phyloP scores from a whole-genome alignment of 108 stramenopile genomes.

The Ochromonas danica region DNA sequence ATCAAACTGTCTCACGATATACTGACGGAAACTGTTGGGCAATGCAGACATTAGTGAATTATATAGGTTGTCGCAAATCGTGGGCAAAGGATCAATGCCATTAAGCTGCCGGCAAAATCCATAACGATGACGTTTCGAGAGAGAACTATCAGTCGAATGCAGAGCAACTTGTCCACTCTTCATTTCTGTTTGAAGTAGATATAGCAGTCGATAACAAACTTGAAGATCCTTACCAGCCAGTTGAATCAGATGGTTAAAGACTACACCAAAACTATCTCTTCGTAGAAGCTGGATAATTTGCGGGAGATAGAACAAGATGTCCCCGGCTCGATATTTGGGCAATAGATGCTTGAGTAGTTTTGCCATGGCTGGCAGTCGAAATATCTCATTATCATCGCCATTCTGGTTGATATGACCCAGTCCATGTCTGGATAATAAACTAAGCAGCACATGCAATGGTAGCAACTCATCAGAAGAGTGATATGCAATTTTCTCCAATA shows the following conservation, averaged over 20 bases:
- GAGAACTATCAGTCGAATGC: background rate
- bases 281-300: slow-evolving; percentile 29
- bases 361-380: background rate
- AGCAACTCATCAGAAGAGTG: background rate
- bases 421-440: background rate
- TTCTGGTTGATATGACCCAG: background rate
- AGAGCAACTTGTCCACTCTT: no score
- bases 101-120: slow-evolving; percentile 5
- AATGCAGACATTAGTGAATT: no score
- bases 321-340: background rate
- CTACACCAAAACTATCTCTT: background rate
- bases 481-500: background rate
- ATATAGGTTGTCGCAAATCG: no score
- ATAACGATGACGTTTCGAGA: background rate
- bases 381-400: background rate
- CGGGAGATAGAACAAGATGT: background rate
- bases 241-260: background rate
- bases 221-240: background rate
- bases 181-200: slow-evolving; percentile 4
- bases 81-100: slow-evolving; percentile 22
- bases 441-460: background rate
- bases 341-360: background rate
- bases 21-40: no score
- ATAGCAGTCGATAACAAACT: slow-evolving; percentile 18
- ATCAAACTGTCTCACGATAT: no score